phyloP scores from a whole-genome alignment of 164 flowering plant genomes.

The Vitis rupestris region DNA sequence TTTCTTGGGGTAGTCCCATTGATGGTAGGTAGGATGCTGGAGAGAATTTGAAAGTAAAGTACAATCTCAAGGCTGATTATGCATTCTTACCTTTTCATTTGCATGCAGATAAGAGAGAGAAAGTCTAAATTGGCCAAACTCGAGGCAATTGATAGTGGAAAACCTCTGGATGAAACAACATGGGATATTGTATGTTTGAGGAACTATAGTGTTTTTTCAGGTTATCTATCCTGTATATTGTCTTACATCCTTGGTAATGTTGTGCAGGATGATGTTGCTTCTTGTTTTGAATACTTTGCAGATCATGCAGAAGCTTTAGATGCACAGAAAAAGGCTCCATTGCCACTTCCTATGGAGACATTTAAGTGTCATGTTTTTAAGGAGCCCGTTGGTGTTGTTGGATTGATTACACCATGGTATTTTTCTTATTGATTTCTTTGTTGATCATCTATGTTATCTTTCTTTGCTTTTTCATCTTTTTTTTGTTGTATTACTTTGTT shows the following conservation, averaged over 20 bases:
- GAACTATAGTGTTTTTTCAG: background rate
- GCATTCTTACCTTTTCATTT: background rate
- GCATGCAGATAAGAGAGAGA: slow-evolving; percentile 66
- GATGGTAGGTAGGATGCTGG: background rate
- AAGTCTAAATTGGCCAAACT: slow-evolving; percentile 71
- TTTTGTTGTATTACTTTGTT: background rate
- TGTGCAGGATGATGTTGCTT: slow-evolving; percentile 93
- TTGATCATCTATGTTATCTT: background rate
- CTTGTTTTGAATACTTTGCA: slow-evolving; percentile 92
- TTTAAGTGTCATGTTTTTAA: slow-evolving; percentile 69
- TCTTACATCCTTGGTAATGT: slow-evolving; percentile 19
- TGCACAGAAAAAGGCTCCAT: slow-evolving; percentile 69
- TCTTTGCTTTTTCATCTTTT: background rate
- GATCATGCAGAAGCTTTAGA: slow-evolving; percentile 93
- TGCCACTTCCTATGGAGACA: slow-evolving; percentile 76
- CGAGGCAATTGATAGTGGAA: slow-evolving; percentile 87
- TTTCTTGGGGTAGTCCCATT: background rate
- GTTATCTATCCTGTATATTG: background rate
- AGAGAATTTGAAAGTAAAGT: too few species aligned
- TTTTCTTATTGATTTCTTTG: slow-evolving; percentile 1
- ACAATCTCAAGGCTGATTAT: background rate
- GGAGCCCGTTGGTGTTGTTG: slow-evolving; percentile 95
- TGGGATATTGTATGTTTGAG: slow-evolving; percentile 84
- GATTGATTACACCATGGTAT: slow-evolving; percentile 93
- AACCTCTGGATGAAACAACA: slow-evolving; percentile 89